These are phyloP conservation scores for Fomitopsis pinicola DNA, from an alignment of 1,284 basidiomycete genomes.

Conservation along the genomic window DNA sequence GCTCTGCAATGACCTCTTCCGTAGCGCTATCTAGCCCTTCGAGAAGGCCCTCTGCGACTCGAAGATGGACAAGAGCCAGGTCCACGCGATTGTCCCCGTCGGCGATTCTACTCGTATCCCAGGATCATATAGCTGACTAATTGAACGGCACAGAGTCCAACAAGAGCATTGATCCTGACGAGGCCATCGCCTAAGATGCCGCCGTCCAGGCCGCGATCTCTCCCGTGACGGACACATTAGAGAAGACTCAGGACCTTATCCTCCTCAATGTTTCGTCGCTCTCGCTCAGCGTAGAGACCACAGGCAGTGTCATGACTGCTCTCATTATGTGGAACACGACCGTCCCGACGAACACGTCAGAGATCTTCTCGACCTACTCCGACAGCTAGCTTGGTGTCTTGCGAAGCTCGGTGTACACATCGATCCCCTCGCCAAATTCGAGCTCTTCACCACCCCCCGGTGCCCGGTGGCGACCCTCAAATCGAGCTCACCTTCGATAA, in stretches of 20 bases:
- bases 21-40: conserved; percentile 93
- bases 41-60: conserved; percentile 98
- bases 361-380: too few species aligned
- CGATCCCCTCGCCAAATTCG: too few species aligned
- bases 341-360: too few species aligned
- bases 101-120: conserved; percentile 98
- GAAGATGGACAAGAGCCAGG: conserved; percentile 94
- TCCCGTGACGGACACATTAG: conserved; percentile 97
- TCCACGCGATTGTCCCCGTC: conserved; percentile 96
- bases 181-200: conserved; percentile 99
- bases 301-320: conserved; percentile 99
- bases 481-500: too few species aligned
- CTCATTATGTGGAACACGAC: too few species aligned
- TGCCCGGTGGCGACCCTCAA: too few species aligned
- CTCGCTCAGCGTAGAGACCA: conserved; percentile 99
- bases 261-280: conserved; percentile 98
- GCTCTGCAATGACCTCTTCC: conserved; percentile 96
- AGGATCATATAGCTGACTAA: conserved; percentile 97
- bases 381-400: too few species aligned
- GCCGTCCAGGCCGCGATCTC: conserved; percentile 97
- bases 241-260: conserved; percentile 96
- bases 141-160: conserved; percentile 98
- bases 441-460: too few species aligned
- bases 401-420: too few species aligned
- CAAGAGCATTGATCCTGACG: conserved; percentile 99